Evolutionary conservation across 208 protist species (phyloP).

Genomic region (Leishmania major): DNA sequence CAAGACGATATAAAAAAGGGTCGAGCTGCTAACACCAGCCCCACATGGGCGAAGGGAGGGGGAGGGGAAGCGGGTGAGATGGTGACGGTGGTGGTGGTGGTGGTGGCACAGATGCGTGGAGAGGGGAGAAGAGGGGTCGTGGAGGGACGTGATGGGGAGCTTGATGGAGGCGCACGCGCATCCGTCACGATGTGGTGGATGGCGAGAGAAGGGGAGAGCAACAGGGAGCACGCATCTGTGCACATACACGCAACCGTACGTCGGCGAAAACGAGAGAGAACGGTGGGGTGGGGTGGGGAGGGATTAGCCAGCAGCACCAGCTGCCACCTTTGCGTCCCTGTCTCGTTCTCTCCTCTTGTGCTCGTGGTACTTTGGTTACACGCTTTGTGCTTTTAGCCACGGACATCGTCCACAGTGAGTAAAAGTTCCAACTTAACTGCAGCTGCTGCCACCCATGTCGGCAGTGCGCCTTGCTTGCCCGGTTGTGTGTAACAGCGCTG

Average conservation of each 20-base stretch:
- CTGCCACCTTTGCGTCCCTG: neutral
- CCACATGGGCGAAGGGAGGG: too few species aligned
- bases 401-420: neutral
- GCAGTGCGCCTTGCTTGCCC: neutral
- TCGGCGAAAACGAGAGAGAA: neutral
- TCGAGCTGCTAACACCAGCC: too few species aligned
- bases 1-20: too few species aligned
- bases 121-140: neutral
- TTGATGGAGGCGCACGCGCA: neutral
- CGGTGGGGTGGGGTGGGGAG: neutral
- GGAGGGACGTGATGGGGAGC: neutral
- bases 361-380: neutral
- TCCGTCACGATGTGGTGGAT: neutral
- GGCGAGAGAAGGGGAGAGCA: neutral
- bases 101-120: neutral
- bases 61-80: too few species aligned
- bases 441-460: neutral
- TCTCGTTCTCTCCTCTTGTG: neutral
- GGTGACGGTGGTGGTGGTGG: neutral
- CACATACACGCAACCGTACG: neutral
- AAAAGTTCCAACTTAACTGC: neutral
- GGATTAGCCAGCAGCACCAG: neutral
- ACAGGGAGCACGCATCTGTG: neutral
- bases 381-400: neutral
- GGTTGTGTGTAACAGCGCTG: too few species aligned